Evolutionary conservation across 805 yeast genomes (phyloP), one percentile per base, ranked within the genome.

Genomic region (Sugiyamaella mastotermitis): DNA sequence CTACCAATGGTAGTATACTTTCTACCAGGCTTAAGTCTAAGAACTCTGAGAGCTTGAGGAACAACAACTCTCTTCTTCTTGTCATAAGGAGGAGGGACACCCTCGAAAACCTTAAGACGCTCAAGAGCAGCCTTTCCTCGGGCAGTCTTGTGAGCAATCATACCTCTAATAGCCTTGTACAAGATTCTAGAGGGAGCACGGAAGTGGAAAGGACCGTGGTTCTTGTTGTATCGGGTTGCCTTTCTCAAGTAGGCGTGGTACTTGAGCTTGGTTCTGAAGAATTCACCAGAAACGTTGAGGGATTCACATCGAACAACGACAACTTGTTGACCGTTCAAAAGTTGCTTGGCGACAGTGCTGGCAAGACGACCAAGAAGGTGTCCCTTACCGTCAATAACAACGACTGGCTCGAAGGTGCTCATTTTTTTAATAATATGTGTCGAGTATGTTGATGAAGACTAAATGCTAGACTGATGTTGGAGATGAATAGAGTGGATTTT

Each of bases 111-210:
- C 90, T 92, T 86, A 64, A 92, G 84, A 77, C 97, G 88, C 78
- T 88, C 97, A 66, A 92, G 73, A 63, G 99, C 99, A 68, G 97
- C 97, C 78, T 85, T 83, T 74, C 99, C 99, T 76, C 97, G 92
- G 61, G 97, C 92, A 59, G 98, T 92, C 87, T 92, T 92, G 88
- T 92, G 97, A 69, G 96, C 76, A 64, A 92, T 76, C 99, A 92
- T 92, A 76, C 99, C 99, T 70, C 95, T 84, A 69, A 92, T 73
- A 65, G 99, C 97, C 83, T 92, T 92, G 94, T 88, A 88, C 75
- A 92, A 87, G 74, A 92, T 90, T 77, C 97, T 87, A 52, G 97
- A 88, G 72, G 99, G 99, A 52, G 99, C 99, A 76, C 97, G 92
- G 95, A 92, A 92, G 72, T 92, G 99, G 97, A 90, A 92, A 66